Base-by-base conservation (phyloP, 352 stramenopile species). In the Phytophthora sansomeana region DNA sequence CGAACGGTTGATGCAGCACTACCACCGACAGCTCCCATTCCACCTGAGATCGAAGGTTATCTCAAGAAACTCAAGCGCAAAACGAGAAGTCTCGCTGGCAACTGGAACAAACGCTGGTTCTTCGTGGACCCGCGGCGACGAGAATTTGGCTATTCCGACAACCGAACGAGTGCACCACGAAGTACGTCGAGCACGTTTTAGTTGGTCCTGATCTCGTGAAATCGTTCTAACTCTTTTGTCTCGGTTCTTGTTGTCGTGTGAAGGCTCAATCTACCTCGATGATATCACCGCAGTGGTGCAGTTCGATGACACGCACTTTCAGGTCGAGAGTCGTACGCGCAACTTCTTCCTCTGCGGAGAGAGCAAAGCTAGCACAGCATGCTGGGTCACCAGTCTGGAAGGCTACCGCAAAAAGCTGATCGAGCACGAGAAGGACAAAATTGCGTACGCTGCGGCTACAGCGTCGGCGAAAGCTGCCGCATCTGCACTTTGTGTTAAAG, bases 31-130 rank as follows among this genome's bases (percentile, higher is more conserved):
- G 62, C 83, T 11, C 84, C 83, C 0, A 51, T 80, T 29, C 77
- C 85, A 14, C 87, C 87, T 1, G 83, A 93, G 71, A 93, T 94
- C 59, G 85, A 95, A 66, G 87, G 87, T 16, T 93, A 85, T 48
- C 71, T 95, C n/a, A 92, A 93, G 70, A 94, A 95, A 62, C 81
- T 95, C 54, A 95, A 95, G 71, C 87, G 87, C 50, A 93, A 94
- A 60, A 93, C 87, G 6, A 90, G 76, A 67, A 93, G 81, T 67
- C 46, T 86, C 6, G 81, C 74, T 21, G 84, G 83, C 3, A 90
- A 87, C 58, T 95, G 84, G 85, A 95, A 93, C 80, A 91, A 89
- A 63, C 83, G 87, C 29, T 95, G 84, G 87, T 95, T 95, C 74
- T 95, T 92, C 38, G 84, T 95, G 26, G 85, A 95, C 52, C 69